phyloP scores from a whole-genome alignment of 441 rosid genomes.

The Theobroma grandiflorum region DNA sequence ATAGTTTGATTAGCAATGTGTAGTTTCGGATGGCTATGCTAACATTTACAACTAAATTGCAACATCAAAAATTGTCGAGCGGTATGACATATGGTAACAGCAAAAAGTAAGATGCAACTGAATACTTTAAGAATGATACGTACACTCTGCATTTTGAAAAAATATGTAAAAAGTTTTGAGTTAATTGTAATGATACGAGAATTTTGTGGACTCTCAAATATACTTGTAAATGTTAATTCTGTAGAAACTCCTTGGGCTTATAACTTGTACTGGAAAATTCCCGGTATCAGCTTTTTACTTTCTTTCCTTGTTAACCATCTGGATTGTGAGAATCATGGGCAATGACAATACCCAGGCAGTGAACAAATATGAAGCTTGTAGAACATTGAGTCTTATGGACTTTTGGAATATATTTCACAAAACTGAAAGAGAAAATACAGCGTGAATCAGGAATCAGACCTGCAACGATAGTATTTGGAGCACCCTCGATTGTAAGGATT shows the following conservation, averaged over 20 bases:
- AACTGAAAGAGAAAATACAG: neutral
- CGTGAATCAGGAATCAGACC: conserved; percentile 25
- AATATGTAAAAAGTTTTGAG: no score
- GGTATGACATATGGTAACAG: no score
- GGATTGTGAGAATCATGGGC: neutral
- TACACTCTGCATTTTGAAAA: no score
- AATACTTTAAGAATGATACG: no score
- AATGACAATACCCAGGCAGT: neutral
- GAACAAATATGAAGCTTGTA: neutral
- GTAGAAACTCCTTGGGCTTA: no score
- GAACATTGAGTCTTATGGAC: neutral
- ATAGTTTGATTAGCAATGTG: neutral
- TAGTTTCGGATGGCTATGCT: neutral
- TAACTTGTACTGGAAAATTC: no score
- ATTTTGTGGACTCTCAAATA: no score
- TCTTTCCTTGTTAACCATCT: neutral
- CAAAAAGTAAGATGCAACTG: no score
- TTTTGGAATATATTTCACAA: neutral
- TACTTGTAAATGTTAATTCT: no score
- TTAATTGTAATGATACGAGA: no score
- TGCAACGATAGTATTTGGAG: conserved; percentile 63
- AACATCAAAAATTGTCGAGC: no score
- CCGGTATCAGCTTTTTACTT: neutral
- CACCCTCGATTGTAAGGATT: conserved; percentile 61
- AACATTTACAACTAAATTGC: neutral